Base-by-base conservation (phyloP, 306 rosid species). In the Delonix regia region DNA sequence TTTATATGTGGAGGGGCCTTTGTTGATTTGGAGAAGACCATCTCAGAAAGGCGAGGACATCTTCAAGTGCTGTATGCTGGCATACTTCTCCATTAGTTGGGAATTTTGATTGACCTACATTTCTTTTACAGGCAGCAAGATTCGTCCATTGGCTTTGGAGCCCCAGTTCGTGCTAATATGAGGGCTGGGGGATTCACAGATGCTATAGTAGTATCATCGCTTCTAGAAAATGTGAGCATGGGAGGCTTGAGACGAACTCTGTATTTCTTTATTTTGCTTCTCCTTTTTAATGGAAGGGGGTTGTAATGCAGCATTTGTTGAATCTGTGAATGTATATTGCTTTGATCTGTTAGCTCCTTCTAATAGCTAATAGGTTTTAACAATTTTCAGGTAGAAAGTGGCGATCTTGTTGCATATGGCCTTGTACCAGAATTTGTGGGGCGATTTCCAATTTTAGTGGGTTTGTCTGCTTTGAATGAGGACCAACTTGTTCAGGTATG, bases 71-170 rank as follows among this genome's bases (percentile, higher is more conserved):
- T 62, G 19, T 67, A 53, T 82, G 47, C 71, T 16, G 18, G 19
- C 47, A 16, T 60, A 78, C 61, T 61, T 30, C 61, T 41, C 78
- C n/a, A 24, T 25, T 69, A 34, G 15, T 57, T 67, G 7, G 41
- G 78, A 38, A 61, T 69, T 61, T 27, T 45, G 22, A 13, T 41
- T 60, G 56, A 75, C 2, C 42, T 62, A 3, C 8, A 15, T 64
- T 76, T 28, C 57, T 82, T 80, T 73, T 80, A 38, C 79, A 90
- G 96, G 81, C 77, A 16, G 72, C 91, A 91, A 82, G 91, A 87
- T 82, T 91, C 96, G n/a, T 91, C 96, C 77, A 91, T 91, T 70
- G 93, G 96, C 36, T 88, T 91, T 83, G 93, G 96, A 79, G 93
- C 86, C 30, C 96, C 90, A 21, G 90, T 91, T 80, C 88, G 89